phyloP scores from a whole-genome alignment of 2,329 filamentous ascomycete genomes.

The Hymenoscyphus albidus region DNA sequence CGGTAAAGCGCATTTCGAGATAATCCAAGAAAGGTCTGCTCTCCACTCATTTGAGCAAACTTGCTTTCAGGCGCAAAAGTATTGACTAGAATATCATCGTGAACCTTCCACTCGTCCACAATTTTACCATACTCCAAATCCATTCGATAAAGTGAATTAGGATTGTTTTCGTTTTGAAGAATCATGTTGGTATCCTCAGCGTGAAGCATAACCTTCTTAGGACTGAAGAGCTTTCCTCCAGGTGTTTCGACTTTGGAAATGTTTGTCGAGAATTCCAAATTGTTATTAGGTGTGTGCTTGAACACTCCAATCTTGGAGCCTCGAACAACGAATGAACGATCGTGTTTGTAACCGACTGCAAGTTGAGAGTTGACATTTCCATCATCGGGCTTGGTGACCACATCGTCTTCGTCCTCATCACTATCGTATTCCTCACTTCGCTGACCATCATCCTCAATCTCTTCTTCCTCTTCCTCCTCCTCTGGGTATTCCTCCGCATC shows the following conservation, averaged over 20 bases:
- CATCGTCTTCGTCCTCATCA: slow-evolving; percentile 77
- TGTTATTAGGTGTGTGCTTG: slow-evolving; percentile 90
- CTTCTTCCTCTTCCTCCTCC: slow-evolving; percentile 53
- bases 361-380: slow-evolving; percentile 89
- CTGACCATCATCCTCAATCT: slow-evolving; percentile 59
- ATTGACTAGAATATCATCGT: slow-evolving; percentile 90
- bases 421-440: slow-evolving; percentile 70
- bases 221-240: slow-evolving; percentile 80
- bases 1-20: slow-evolving; percentile 91
- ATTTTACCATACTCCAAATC: slow-evolving; percentile 97
- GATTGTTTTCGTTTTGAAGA: slow-evolving; percentile 52
- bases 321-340: slow-evolving; percentile 93
- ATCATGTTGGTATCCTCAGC: slow-evolving; percentile 37
- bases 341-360: slow-evolving; percentile 94
- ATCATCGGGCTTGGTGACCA: slow-evolving; percentile 63
- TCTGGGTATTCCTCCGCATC: slow-evolving; percentile 57
- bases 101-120: slow-evolving; percentile 97
- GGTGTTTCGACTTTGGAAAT: slow-evolving; percentile 95
- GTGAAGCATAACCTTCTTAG: slow-evolving; percentile 58
- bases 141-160: slow-evolving; percentile 93
- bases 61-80: slow-evolving; percentile 96
- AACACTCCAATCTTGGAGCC: slow-evolving; percentile 99
- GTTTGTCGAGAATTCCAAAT: slow-evolving; percentile 92
- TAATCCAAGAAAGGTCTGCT: slow-evolving; percentile 91
- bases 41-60: slow-evolving; percentile 93